A percentile compares a stretch with the other conserved stretches of the same genome.
These are phyloP conservation scores for Chenopodium suecicum DNA, from an alignment of 148 eudicot genomes.

Conservation along the genomic window DNA sequence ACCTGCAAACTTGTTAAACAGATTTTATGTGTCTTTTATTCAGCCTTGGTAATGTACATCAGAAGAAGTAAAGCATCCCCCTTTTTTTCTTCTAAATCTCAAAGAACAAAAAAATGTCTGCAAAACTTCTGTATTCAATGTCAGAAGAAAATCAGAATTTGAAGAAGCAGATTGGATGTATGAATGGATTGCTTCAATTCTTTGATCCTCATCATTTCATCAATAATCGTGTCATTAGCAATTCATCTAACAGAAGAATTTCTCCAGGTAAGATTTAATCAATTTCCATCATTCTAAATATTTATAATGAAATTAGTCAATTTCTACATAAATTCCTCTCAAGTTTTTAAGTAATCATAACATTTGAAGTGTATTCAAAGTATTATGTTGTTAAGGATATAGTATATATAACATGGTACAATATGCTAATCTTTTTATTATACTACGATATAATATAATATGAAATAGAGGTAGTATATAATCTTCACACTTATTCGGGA, in stretches of 20 bases:
- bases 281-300: neutral
- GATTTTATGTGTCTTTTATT: neutral
- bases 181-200: conserved; percentile 74
- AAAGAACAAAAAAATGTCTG: conserved; percentile 39
- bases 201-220: conserved; percentile 55
- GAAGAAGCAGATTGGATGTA: conserved; percentile 80
- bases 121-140: conserved; percentile 53
- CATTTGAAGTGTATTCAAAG: no score
- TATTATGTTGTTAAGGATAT: no score
- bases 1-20: neutral
- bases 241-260: conserved; percentile 39
- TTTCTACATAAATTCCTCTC: no score
- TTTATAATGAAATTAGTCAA: neutral
- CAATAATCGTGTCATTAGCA: conserved; percentile 32
- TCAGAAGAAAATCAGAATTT: conserved; percentile 58
- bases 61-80: neutral
- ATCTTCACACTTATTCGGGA: no score
- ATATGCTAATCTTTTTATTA: no score
- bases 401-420: no score
- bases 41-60: neutral
- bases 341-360: no score
- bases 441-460: no score
- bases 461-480: no score
- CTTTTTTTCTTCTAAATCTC: neutral
- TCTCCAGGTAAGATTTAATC: conserved; percentile 45